phyloP scores from a whole-genome alignment of 2,329 filamentous ascomycete species.

The Aspergillus sp. region DNA sequence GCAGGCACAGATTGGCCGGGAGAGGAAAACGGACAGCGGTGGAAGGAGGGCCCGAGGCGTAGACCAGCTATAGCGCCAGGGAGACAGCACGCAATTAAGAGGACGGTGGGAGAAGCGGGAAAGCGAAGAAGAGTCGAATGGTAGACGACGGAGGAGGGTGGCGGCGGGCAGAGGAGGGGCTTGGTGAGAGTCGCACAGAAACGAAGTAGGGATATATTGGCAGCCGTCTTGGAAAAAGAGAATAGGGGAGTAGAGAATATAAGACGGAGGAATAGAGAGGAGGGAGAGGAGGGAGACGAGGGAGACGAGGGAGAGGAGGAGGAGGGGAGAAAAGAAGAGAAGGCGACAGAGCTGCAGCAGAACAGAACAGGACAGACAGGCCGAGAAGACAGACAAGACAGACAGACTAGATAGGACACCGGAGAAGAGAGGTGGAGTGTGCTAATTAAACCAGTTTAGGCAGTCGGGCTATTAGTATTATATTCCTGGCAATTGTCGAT shows the following conservation, averaged over 20 bases:
- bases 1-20: constrained; percentile 8
- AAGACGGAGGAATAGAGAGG: constrained; percentile 4
- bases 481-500: neutral
- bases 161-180: neutral
- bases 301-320: constrained; percentile 11
- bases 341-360: too few relatives aligned
- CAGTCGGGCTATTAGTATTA: too few relatives aligned
- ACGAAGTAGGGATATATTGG: constrained; percentile 1
- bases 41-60: constrained; percentile 10
- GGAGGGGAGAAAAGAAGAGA: constrained; percentile 2
- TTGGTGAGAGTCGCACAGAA: neutral
- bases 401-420: neutral
- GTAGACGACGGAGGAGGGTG: constrained; percentile 1
- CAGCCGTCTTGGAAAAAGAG: constrained; percentile 6
- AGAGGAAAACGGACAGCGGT: constrained; percentile 14
- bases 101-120: constrained; percentile 6
- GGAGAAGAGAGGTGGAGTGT: neutral
- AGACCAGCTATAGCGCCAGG: constrained; percentile 27
- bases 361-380: too few relatives aligned
- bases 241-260: constrained; percentile 6
- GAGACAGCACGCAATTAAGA: constrained; percentile 9
- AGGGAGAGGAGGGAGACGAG: constrained; percentile 14
- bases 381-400: too few relatives aligned
- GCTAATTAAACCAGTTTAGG: too few relatives aligned
- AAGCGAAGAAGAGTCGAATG: constrained; percentile 2